These are phyloP conservation scores for Candida maesae DNA, from an alignment of 805 yeast species.

Conservation along the genomic window DNA sequence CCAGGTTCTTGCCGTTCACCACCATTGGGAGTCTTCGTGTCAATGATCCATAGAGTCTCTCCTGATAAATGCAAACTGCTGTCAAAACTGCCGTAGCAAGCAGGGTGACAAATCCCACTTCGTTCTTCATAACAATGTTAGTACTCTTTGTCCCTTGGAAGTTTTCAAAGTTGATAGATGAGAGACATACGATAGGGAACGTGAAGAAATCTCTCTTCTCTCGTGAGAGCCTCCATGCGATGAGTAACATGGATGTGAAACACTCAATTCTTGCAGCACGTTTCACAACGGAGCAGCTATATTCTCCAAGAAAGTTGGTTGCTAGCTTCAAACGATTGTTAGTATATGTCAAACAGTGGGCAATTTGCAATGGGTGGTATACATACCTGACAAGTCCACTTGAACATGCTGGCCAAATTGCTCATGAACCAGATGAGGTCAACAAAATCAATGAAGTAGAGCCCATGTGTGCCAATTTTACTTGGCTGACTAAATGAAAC, in stretches of 20 bases:
- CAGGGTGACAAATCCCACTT: background rate
- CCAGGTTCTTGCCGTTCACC: background rate
- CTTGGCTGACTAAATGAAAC: background rate
- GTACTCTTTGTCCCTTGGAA: too few species aligned
- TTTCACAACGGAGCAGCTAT: conserved; percentile 1
- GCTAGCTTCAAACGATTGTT: conserved; percentile 32
- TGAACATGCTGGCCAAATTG: conserved; percentile 24
- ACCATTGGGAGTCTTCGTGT: background rate
- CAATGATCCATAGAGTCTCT: background rate
- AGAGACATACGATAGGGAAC: conserved; percentile 6
- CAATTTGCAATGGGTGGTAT: background rate
- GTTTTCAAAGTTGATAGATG: too few species aligned
- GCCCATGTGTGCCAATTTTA: conserved; percentile 29
- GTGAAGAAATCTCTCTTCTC: background rate
- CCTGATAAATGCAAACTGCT: background rate
- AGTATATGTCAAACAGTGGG: background rate
- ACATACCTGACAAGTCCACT: conserved; percentile 37
- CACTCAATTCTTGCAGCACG: conserved; percentile 1
- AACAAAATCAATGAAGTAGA: conserved; percentile 37
- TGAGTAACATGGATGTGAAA: background rate
- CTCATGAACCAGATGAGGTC: conserved; percentile 39
- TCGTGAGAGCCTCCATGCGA: background rate
- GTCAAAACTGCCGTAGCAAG: background rate
- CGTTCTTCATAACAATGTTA: conserved; percentile 3
- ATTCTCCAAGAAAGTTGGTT: conserved; percentile 11